Evolutionary conservation across 257 asterid species (phyloP).

Genomic region (Leptodermis oblonga): DNA sequence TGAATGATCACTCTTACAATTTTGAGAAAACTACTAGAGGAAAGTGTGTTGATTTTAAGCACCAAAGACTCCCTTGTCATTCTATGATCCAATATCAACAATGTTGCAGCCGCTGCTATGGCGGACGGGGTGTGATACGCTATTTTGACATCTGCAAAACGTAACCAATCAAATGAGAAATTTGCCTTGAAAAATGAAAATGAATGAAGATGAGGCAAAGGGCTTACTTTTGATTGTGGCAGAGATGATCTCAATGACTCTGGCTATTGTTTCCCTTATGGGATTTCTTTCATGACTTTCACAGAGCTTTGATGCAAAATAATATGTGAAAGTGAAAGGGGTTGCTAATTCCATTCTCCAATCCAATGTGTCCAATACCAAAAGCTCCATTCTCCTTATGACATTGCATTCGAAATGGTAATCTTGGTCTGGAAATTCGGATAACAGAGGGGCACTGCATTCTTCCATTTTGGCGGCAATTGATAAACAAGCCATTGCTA

Average conservation of each 20-base stretch:
- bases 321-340: constrained; percentile 47
- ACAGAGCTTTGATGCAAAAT: constrained; percentile 37
- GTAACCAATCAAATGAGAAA: neutral
- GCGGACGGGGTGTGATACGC: constrained; percentile 43
- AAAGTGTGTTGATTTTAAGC: constrained; percentile 28
- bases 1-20: constrained; percentile 33
- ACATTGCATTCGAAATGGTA: constrained; percentile 36
- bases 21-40: constrained; percentile 20
- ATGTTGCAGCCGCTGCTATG: constrained; percentile 67
- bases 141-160: constrained; percentile 39
- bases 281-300: neutral
- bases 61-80: constrained; percentile 35
- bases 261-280: constrained; percentile 18
- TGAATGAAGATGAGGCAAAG: neutral
- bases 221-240: constrained; percentile 35
- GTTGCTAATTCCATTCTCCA: constrained; percentile 53
- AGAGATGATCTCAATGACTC: constrained; percentile 27
- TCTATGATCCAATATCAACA: constrained; percentile 38
- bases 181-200: neutral
- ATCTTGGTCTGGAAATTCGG: constrained; percentile 30
- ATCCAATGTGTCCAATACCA: constrained; percentile 44
- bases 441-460: constrained; percentile 29
- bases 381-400: constrained; percentile 54
- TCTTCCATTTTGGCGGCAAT: constrained; percentile 72
- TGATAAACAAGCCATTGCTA: constrained; percentile 54